phyloP scores from a whole-genome alignment of 352 stramenopile genomes.

The Phytophthora pluvialis region DNA sequence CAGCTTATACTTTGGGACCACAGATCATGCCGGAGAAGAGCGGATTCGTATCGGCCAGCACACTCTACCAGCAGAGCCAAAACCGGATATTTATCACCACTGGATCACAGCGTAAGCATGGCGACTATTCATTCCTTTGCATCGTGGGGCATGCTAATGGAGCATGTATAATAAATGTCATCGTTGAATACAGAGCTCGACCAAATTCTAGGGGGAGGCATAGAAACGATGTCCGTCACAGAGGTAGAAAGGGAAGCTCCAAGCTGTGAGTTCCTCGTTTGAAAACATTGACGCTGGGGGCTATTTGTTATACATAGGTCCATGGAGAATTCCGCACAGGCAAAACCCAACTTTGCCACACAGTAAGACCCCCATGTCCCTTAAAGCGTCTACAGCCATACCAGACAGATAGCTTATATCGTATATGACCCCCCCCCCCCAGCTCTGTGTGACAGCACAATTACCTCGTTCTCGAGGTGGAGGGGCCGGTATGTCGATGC shows the following conservation, averaged over 20 bases:
- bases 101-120: slow-evolving; percentile 63
- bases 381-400: background rate
- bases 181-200: slow-evolving; percentile 69
- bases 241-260: slow-evolving; percentile 55
- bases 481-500: slow-evolving; percentile 59
- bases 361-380: slow-evolving; percentile 40
- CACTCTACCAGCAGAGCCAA: slow-evolving; percentile 73
- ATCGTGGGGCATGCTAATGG: background rate
- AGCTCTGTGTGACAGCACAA: slow-evolving; percentile 86
- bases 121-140: background rate
- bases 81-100: slow-evolving; percentile 82
- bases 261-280: background rate
- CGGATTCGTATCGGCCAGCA: slow-evolving; percentile 75
- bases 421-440: background rate
- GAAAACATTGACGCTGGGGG: background rate
- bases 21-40: slow-evolving; percentile 79
- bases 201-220: slow-evolving; percentile 81
- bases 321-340: slow-evolving; percentile 94
- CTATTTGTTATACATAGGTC: slow-evolving; percentile 50
- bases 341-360: slow-evolving; percentile 96
- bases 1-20: background rate
- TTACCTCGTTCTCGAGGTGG: slow-evolving; percentile 85
- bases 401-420: background rate
- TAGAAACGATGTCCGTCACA: slow-evolving; percentile 93
- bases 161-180: background rate